Conservation (phyloP, 768 basidiomycete species). For the Kwoniella newhampshirensis region DNA sequence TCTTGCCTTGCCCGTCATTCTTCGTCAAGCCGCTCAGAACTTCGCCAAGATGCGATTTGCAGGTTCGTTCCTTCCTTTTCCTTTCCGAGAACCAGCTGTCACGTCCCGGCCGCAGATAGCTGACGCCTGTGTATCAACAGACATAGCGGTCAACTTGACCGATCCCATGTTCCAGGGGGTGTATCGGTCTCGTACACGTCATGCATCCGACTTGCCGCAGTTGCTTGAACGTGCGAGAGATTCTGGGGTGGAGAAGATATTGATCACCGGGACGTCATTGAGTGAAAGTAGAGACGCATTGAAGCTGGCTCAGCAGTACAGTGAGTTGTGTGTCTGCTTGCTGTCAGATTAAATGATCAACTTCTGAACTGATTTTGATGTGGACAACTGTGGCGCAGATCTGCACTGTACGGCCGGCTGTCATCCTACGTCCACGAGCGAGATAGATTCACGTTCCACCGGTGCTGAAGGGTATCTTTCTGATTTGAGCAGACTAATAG, state of each 20-base stretch:
- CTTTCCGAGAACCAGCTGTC: neutral
- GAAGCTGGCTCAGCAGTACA: conserved; percentile 62
- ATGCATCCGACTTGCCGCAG: conserved; percentile 65
- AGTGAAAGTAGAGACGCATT: conserved; percentile 65
- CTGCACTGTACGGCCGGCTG: conserved; percentile 74
- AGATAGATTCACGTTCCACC: conserved; percentile 63
- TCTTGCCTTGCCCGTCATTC: conserved; percentile 3
- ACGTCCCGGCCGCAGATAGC: too few species aligned
- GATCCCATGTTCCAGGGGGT: conserved; percentile 55
- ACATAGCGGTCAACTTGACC: conserved; percentile 57
- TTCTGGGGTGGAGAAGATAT: conserved; percentile 68
- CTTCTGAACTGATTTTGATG: conserved; percentile 11
- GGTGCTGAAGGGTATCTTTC: conserved; percentile 66
- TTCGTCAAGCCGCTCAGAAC: neutral
- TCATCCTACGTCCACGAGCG: conserved; percentile 71
- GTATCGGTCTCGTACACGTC: conserved; percentile 54
- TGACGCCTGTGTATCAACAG: conserved; percentile 23
- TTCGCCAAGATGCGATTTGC: conserved; percentile 16
- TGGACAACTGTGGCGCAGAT: conserved; percentile 54
- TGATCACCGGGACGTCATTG: conserved; percentile 74
- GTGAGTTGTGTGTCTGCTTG: conserved; percentile 55
- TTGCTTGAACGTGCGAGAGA: conserved; percentile 62
- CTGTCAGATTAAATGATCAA: too few species aligned
- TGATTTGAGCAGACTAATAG: conserved; percentile 62
- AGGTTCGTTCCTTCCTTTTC: neutral